Base-by-base conservation (phyloP, 1,139 yeast genomes). In the Taphrina communis region DNA sequence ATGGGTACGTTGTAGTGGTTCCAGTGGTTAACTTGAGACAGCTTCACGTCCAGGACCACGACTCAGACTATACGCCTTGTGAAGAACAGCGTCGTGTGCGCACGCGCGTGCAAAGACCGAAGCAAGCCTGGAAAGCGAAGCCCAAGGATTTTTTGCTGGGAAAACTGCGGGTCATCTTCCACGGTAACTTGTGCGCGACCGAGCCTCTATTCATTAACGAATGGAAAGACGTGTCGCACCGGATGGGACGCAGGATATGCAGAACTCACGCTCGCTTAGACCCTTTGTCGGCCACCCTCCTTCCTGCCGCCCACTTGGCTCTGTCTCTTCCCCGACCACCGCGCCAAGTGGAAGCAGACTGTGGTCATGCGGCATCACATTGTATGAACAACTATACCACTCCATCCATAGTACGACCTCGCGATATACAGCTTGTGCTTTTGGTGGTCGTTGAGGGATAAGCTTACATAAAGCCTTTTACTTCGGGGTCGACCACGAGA, bases 121-220 rank as follows among this genome's bases (percentile, higher is more conserved):
- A 44, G 48, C 48, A 6, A 44, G 48, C 48, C 42, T 39, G 5
- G 17, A 17, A 44, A 17, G 48, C n/a, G 48, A 44, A n/a, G 8
- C n/a, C 48, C 48, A 44, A n/a, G 48, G 48, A 44, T 14, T 21
- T 50, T 50, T 50, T 50, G 36, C 53, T 50, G 53, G 53, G 36
- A 21, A 35, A 50, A 50, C 36, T 50, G 53, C 53, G 53, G 53
- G 53, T 50, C 53, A 50, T 50, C 53, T 50, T 50, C 53, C 53
- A 50, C 53, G 36, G 53, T 50, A 50, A 21, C 53, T n/a, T 50
- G 53, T 8, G 48, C 48, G 48, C 48, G 48, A 44, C 48, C 48
- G 48, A 44, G 48, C 19, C 19, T 44, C 48, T 44, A 44, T 44
- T 44, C 48, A 44, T 44, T 44, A 44, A n/a, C 19, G 48, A 44